Evolutionary conservation across 306 rosid genomes (phyloP).

Genomic region (Sophora flavescens): DNA sequence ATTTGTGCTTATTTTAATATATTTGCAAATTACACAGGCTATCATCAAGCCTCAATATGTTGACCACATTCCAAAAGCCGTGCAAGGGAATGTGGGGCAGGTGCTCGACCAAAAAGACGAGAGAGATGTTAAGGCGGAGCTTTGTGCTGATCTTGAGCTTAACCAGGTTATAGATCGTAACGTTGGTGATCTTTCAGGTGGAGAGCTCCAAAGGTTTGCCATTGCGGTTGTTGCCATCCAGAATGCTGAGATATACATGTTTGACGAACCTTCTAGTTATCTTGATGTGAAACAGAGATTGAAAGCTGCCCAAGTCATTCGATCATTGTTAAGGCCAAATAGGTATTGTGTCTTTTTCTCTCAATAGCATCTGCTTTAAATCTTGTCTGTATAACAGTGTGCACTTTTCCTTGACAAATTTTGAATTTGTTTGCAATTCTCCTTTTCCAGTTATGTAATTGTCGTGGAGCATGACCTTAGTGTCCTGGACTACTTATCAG

Average conservation of each 20-base stretch:
- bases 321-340: constrained; percentile 90
- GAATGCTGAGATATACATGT: constrained; percentile 97
- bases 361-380: constrained; percentile 6
- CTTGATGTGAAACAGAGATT: constrained; percentile 98
- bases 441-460: constrained; percentile 87
- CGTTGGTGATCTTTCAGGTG: constrained; percentile 97
- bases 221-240: constrained; percentile 97
- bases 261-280: constrained; percentile 97
- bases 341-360: constrained; percentile 60
- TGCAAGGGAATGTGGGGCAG: constrained; percentile 97
- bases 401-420: constrained; percentile 6
- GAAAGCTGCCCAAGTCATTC: constrained; percentile 94
- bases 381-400: background rate
- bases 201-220: constrained; percentile 99
- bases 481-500: constrained; percentile 96
- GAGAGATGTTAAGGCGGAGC: constrained; percentile 72
- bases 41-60: constrained; percentile 98
- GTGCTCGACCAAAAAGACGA: constrained; percentile 90
- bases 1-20: constrained; percentile 26
- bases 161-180: constrained; percentile 96
- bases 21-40: constrained; percentile 55
- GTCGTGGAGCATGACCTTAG: constrained; percentile 99
- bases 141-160: constrained; percentile 86
- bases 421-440: constrained; percentile 42
- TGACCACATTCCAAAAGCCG: constrained; percentile 97